phyloP scores from a whole-genome alignment of 208 protist genomes.

The Leishmania lainsoni region DNA sequence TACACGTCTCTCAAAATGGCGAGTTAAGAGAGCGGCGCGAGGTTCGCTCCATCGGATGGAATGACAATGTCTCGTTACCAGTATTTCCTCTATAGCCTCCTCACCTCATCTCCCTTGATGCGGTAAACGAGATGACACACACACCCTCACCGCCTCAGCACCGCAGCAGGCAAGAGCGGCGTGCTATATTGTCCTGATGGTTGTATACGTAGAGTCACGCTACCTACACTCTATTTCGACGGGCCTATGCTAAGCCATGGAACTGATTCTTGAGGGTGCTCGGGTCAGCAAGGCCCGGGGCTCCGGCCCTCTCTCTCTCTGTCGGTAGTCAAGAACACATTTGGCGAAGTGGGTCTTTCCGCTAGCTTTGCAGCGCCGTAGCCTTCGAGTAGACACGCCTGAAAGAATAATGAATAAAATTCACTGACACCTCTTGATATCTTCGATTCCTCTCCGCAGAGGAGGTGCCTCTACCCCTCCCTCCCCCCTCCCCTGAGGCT shows the following conservation, averaged over 20 bases:
- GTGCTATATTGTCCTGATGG: background rate
- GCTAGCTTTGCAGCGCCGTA: background rate
- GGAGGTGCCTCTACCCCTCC: background rate
- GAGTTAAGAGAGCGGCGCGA: background rate
- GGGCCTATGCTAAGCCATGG: background rate
- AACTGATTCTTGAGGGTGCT: background rate
- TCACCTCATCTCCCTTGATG: background rate
- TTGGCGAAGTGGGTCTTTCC: background rate
- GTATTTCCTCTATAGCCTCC: background rate
- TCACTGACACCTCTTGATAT: background rate
- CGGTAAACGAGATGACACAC: background rate
- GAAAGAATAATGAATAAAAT: background rate
- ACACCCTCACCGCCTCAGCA: background rate
- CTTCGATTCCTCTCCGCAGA: background rate
- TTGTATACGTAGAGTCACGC: background rate
- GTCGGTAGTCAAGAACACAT: background rate
- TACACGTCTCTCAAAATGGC: background rate
- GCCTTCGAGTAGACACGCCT: background rate
- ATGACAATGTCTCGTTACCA: background rate
- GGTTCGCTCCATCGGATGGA: background rate
- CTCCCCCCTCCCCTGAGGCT: background rate
- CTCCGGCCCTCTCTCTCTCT: background rate
- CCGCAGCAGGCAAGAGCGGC: background rate
- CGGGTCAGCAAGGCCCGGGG: background rate
- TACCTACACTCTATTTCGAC: background rate